Evolutionary conservation across 2,329 filamentous ascomycete species (phyloP).

Genomic region (Alternaria ventricosa): DNA sequence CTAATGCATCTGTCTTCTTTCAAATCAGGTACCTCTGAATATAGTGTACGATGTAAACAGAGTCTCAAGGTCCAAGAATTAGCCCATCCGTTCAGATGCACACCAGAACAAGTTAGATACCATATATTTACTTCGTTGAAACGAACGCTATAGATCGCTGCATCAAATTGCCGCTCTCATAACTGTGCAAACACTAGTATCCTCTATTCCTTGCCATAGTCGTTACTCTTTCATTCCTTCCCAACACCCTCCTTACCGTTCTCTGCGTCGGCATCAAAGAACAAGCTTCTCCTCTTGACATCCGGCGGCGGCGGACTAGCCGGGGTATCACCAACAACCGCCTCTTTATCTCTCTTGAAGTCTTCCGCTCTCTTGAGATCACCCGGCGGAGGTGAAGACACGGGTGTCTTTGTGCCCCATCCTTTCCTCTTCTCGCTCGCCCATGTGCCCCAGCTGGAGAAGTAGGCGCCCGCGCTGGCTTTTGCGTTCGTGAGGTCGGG

Average conservation of each 20-base stretch:
- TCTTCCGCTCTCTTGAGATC: conserved; percentile 39
- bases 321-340: conserved; percentile 4
- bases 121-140: background rate
- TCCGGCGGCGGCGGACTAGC: background rate
- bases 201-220: background rate
- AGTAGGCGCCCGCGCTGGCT: conserved; percentile 66
- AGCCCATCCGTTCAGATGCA: background rate
- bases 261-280: conserved; percentile 24
- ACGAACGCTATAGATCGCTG: background rate
- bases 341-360: conserved; percentile 30
- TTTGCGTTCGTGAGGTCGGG: conserved; percentile 63
- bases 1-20: background rate
- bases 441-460: conserved; percentile 69
- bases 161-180: background rate
- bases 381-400: conserved; percentile 28
- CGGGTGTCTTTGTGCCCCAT: conserved; percentile 37
- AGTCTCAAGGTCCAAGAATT: too few species aligned
- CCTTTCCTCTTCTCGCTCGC: conserved; percentile 73
- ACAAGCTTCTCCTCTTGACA: conserved; percentile 19
- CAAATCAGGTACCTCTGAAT: too few species aligned
- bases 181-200: background rate
- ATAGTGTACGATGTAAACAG: too few species aligned
- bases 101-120: background rate
- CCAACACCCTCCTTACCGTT: conserved; percentile 5
- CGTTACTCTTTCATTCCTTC: background rate